Percentiles rank a stretch among this genome's conserved stretches.
phyloP scores from a whole-genome alignment of 2,329 filamentous ascomycete genomes.

The Fusarium chuoi region DNA sequence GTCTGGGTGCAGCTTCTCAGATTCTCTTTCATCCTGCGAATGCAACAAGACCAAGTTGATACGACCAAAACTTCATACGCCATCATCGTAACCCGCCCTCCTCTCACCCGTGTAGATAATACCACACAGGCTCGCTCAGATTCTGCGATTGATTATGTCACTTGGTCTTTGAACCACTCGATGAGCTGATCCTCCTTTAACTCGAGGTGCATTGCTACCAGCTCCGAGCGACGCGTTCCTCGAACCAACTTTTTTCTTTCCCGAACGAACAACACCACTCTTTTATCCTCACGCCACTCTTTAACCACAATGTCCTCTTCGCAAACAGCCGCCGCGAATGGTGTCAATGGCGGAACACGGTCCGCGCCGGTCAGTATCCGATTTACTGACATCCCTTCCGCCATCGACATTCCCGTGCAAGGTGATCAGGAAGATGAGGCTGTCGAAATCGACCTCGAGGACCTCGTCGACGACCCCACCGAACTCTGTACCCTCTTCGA shows the following conservation, averaged over 20 bases:
- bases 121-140: background rate
- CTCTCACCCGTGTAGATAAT: constrained; percentile 4
- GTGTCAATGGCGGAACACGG: constrained; percentile 53
- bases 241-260: constrained; percentile 24
- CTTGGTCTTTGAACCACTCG: constrained; percentile 35
- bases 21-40: constrained; percentile 37
- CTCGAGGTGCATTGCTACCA: constrained; percentile 47
- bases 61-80: constrained; percentile 27
- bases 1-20: constrained; percentile 8
- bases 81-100: constrained; percentile 12
- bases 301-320: constrained; percentile 52
- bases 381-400: constrained; percentile 72
- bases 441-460: constrained; percentile 93
- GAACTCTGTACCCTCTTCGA: constrained; percentile 96
- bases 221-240: constrained; percentile 47
- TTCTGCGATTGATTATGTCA: constrained; percentile 42
- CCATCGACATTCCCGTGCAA: constrained; percentile 74
- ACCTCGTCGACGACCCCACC: constrained; percentile 90
- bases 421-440: constrained; percentile 74
- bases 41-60: constrained; percentile 37
- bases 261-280: constrained; percentile 17
- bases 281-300: constrained; percentile 4
- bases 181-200: constrained; percentile 45
- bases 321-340: constrained; percentile 58
- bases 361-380: constrained; percentile 61